phyloP scores from a whole-genome alignment of 805 yeast species.

The Danielia reshetovae region DNA sequence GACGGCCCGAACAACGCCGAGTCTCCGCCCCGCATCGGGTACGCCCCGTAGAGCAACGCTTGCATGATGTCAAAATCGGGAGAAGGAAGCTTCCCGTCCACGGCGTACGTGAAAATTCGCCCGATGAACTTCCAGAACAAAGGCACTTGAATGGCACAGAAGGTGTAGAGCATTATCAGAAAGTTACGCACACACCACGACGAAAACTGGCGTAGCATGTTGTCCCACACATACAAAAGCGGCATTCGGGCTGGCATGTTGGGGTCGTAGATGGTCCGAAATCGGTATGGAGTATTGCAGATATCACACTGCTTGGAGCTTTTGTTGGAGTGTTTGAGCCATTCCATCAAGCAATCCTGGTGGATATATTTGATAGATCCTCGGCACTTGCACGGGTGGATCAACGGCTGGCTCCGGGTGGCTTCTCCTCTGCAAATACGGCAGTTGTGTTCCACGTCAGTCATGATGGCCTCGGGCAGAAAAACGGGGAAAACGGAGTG shows the following conservation, averaged over 20 bases:
- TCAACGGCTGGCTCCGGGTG: constrained; percentile 72
- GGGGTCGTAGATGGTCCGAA: constrained; percentile 60
- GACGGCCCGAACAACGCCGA: constrained; percentile 5
- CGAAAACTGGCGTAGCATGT: constrained; percentile 22
- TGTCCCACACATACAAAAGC: constrained; percentile 39
- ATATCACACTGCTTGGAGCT: constrained; percentile 73
- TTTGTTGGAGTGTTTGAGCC: constrained; percentile 72
- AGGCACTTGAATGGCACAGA: constrained; percentile 53
- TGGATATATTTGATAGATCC: constrained; percentile 94
- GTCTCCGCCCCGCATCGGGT: constrained; percentile 6
- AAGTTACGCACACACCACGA: constrained; percentile 14
- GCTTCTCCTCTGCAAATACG: constrained; percentile 94
- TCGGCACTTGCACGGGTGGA: constrained; percentile 88
- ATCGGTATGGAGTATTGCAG: constrained; percentile 72
- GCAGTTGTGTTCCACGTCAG: constrained; percentile 53
- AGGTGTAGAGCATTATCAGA: constrained; percentile 30
- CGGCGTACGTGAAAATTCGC: constrained; percentile 50
- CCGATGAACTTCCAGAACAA: constrained; percentile 53
- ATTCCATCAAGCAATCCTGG: constrained; percentile 83
- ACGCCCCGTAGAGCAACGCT: constrained; percentile 39
- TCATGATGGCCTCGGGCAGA: constrained; percentile 3
- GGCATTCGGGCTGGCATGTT: constrained; percentile 68
- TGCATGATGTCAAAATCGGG: constrained; percentile 22
- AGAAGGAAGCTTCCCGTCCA: constrained; percentile 51
- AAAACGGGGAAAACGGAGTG: not conserved